A percentile compares a stretch with the other conserved stretches of the same genome.
These are phyloP conservation scores for Leishmania tarentolae DNA, from an alignment of 208 protist species.

Conservation along the genomic window DNA sequence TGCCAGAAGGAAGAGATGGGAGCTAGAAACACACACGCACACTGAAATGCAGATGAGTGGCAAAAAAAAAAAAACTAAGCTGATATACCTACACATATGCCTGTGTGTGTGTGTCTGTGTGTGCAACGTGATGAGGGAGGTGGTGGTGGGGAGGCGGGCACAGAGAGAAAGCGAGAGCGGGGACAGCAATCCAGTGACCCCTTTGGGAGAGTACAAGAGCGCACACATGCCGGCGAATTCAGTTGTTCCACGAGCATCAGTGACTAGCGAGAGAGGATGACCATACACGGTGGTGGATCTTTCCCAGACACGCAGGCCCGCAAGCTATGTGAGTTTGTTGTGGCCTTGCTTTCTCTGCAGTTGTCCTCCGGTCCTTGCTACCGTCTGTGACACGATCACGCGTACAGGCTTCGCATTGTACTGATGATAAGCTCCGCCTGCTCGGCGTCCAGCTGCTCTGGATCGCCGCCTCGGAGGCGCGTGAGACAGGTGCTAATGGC, in stretches of 20 bases:
- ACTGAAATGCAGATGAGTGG: not conserved
- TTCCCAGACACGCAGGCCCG: not conserved
- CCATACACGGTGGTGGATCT: no score
- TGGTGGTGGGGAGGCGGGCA: no score
- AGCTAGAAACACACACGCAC: not conserved
- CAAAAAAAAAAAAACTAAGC: conserved; percentile 1
- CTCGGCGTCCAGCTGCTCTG: conserved; percentile 38
- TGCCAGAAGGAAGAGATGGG: not conserved
- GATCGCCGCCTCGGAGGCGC: conserved; percentile 3
- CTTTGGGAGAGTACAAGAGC: not conserved
- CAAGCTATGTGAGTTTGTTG: not conserved
- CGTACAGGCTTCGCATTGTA: conserved; percentile 44
- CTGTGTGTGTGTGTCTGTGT: not conserved
- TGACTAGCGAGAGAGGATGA: not conserved
- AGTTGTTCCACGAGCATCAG: not conserved
- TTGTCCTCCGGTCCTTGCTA: conserved; percentile 8
- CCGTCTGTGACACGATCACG: not conserved
- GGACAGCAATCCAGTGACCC: not conserved
- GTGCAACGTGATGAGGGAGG: not conserved
- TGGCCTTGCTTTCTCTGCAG: not conserved
- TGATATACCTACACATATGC: not conserved
- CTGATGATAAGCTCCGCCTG: conserved; percentile 42
- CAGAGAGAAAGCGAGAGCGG: no score
- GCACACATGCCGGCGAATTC: not conserved
- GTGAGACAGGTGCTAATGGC: conserved; percentile 40